phyloP scores from a whole-genome alignment of 495 filamentous ascomycete species.

The Neurospora hispaniola region DNA sequence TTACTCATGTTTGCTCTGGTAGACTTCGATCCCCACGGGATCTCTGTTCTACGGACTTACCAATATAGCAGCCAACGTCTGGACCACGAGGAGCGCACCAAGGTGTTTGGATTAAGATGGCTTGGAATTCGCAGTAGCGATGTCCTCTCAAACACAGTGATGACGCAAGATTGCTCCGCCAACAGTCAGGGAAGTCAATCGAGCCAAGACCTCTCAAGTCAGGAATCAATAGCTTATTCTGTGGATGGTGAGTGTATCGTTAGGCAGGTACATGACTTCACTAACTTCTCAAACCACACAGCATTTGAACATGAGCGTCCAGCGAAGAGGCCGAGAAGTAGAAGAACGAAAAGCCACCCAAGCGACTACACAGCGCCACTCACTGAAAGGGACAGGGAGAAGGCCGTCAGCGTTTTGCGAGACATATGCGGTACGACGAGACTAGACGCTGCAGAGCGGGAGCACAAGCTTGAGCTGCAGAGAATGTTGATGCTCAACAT shows the following conservation, averaged over 20 bases:
- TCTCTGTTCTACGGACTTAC: conserved; percentile 80
- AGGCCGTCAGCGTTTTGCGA: conserved; percentile 52
- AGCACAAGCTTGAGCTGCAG: conserved; percentile 62
- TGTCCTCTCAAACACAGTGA: conserved; percentile 21
- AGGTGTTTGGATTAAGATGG: conserved; percentile 53
- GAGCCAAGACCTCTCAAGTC: conserved; percentile 11
- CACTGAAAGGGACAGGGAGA: conserved; percentile 5
- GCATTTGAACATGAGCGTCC: conserved; percentile 7
- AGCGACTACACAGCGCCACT: conserved; percentile 1
- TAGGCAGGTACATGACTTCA: neutral
- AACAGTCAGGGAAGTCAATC: conserved; percentile 3
- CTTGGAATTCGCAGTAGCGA: conserved; percentile 62
- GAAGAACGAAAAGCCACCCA: neutral
- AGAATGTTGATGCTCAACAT: conserved; percentile 75
- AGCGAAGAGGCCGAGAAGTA: conserved; percentile 3
- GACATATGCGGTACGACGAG: conserved; percentile 18
- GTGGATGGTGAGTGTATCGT: neutral
- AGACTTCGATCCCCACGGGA: conserved; percentile 81
- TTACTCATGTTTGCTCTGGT: conserved; percentile 57
- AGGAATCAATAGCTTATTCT: conserved; percentile 7
- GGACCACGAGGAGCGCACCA: conserved; percentile 53
- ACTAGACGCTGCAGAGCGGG: conserved; percentile 10
- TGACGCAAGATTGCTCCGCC: neutral
- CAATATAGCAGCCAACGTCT: conserved; percentile 70
- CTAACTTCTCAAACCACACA: neutral